phyloP scores from a whole-genome alignment of 2,329 filamentous ascomycete species.

The Plenodomus lindquistii region DNA sequence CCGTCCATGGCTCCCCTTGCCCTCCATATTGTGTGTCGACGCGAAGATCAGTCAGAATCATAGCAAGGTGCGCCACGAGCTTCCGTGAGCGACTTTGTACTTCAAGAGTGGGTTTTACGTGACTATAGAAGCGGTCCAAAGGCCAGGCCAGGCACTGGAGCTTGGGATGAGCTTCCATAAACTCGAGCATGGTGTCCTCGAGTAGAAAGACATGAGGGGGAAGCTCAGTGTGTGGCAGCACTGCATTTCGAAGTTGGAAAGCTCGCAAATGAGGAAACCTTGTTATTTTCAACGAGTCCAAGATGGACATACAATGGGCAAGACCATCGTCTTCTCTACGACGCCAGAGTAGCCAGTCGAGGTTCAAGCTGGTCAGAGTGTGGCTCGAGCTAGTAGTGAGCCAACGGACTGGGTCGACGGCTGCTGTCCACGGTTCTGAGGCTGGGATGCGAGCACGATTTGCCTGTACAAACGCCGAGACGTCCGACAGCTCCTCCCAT shows the following conservation, averaged over 20 bases:
- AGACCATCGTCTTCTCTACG: conserved; percentile 15
- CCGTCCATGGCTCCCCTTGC: conserved; percentile 37
- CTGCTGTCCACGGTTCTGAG: conserved; percentile 3
- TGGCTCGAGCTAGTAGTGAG: conserved; percentile 22
- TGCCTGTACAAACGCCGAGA: conserved; percentile 24
- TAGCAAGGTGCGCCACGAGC: conserved; percentile 47
- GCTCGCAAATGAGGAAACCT: conserved; percentile 50
- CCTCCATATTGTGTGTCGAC: conserved; percentile 44
- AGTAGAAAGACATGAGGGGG: conserved; percentile 44
- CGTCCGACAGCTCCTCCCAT: conserved; percentile 31
- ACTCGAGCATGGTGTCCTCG: conserved; percentile 45
- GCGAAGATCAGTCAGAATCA: conserved; percentile 47
- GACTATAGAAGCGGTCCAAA: conserved; percentile 50
- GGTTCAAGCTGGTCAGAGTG: conserved; percentile 37
- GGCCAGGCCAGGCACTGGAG: conserved; percentile 53
- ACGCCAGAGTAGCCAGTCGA: conserved; percentile 44
- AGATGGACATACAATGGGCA: conserved; percentile 12
- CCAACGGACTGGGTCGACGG: conserved; percentile 19
- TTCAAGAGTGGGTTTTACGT: conserved; percentile 25
- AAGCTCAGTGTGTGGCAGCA: conserved; percentile 42
- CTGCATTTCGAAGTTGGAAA: conserved; percentile 53
- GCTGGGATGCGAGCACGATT: conserved; percentile 9
- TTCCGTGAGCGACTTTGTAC: conserved; percentile 25
- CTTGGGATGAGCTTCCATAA: conserved; percentile 50
- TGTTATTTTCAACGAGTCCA: conserved; percentile 38